phyloP scores from a whole-genome alignment of 2,329 filamentous ascomycete genomes.

The Colletotrichum destructivum region DNA sequence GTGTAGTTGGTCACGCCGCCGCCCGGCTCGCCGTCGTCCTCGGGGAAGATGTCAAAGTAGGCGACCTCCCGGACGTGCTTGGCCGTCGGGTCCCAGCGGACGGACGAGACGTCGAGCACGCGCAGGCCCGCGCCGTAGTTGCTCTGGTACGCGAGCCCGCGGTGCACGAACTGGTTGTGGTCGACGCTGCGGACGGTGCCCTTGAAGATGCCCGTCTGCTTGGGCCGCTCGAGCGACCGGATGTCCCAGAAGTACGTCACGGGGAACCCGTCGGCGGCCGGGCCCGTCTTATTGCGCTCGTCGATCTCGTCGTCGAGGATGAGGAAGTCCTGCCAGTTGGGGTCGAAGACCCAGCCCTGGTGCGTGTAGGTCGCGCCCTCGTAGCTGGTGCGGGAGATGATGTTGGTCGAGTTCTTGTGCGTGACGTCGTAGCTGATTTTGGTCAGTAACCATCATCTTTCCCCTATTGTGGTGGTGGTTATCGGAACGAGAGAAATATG shows the following conservation, averaged over 20 bases:
- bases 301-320: slow-evolving; percentile 69
- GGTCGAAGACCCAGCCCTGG: slow-evolving; percentile 69
- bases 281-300: slow-evolving; percentile 58
- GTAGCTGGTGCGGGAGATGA: slow-evolving; percentile 68
- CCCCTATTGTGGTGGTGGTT: rapidly evolving
- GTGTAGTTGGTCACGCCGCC: slow-evolving; percentile 53
- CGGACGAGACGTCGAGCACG: slow-evolving; percentile 54
- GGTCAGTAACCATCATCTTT: background rate
- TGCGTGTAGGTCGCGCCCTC: slow-evolving; percentile 71
- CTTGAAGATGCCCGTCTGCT: slow-evolving; percentile 60
- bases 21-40: slow-evolving; percentile 40
- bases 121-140: slow-evolving; percentile 66
- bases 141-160: slow-evolving; percentile 62
- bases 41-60: slow-evolving; percentile 43
- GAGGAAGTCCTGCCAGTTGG: slow-evolving; percentile 60
- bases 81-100: slow-evolving; percentile 59
- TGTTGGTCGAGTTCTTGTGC: slow-evolving; percentile 60
- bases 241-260: slow-evolving; percentile 69
- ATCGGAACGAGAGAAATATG: too few species aligned
- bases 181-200: slow-evolving; percentile 58
- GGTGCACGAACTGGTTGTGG: slow-evolving; percentile 64
- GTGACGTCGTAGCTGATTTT: slow-evolving; percentile 63
- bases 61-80: slow-evolving; percentile 57
- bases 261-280: slow-evolving; percentile 59
- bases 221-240: slow-evolving; percentile 56